Evolutionary conservation across 75 land plant genomes (phyloP), one percentile per base, ranked within the genome.

Genomic region (Adiantum capillusveneris): DNA sequence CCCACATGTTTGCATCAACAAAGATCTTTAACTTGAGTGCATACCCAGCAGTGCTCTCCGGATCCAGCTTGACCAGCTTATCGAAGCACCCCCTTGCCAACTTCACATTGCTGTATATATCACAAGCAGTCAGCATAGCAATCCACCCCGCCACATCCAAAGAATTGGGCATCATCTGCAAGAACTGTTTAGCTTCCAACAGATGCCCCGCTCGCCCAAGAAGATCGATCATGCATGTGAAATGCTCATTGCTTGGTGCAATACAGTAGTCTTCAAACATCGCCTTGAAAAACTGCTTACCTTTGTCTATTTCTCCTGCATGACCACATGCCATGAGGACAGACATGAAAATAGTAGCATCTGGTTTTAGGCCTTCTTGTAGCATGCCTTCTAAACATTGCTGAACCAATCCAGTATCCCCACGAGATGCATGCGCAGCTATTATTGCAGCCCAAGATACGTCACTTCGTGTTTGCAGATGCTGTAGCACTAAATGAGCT

Each of bases 371-470:
- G 9, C 43, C 43, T 9, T 41, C 43, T 41, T 9, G 43, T 41
- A 9, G 43, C 43, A 41, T 41, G 14, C 14, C 9, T 14, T 9
- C 14, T 9, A 41, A 14, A 14, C 43, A 41, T 14, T 41, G 12
- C 14, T 14, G 43, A 9, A 41, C 43, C 9, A 41, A 14, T 14
- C 14, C 12, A 14, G 14, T 9, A 14, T 66, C 52, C 59, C 71
- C 67, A 51, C 73, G 72, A 13, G 69, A 65, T 37, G 69, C 63
- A 42, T 42, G 70, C 14, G 76, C 85, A 0, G 74, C 63, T 5
- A 85, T 68, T 48, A 85, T 53, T 22, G 77, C 86, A 62, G 70
- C 80, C 86, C 90, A 86, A 21, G 83, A 49, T 11, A 62, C 74
- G 12, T 44, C 58, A 27, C 61, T 61, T 22, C 73, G 62, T 39